Conservation (phyloP, 2,329 filamentous ascomycete species). For the Exserohilum turcica region DNA sequence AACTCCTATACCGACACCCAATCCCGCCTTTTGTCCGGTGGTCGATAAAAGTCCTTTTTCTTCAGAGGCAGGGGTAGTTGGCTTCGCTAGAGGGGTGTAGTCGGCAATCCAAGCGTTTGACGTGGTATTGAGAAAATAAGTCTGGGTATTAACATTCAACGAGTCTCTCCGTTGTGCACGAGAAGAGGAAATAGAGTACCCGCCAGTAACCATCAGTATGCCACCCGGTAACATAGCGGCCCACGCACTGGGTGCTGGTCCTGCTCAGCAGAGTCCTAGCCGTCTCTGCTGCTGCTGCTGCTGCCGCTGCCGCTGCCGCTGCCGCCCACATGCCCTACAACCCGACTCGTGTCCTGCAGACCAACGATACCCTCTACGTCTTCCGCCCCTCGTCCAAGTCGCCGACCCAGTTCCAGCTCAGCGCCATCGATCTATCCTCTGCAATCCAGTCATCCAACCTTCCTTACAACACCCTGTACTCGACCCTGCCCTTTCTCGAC, state of each 20-base stretch:
- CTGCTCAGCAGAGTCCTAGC: slow-evolving; percentile 54
- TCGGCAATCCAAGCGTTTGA: slow-evolving; percentile 63
- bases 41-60: slow-evolving; percentile 48
- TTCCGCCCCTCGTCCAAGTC: slow-evolving; percentile 62
- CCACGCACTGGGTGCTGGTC: too few relatives aligned
- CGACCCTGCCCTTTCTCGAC: slow-evolving; percentile 67
- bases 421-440: slow-evolving; percentile 68
- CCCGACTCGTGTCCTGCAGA: slow-evolving; percentile 72
- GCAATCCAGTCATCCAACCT: slow-evolving; percentile 57
- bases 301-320: too few relatives aligned
- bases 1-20: slow-evolving; percentile 53
- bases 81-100: slow-evolving; percentile 57
- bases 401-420: slow-evolving; percentile 59
- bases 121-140: slow-evolving; percentile 66
- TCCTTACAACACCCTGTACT: slow-evolving; percentile 57
- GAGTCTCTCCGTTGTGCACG: slow-evolving; percentile 44
- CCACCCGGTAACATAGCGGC: slow-evolving; percentile 65
- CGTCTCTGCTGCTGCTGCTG: too few relatives aligned
- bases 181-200: slow-evolving; percentile 57
- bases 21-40: slow-evolving; percentile 53
- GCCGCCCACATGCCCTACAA: slow-evolving; percentile 71
- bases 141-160: slow-evolving; percentile 49
- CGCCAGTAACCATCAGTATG: slow-evolving; percentile 66
- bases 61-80: slow-evolving; percentile 14
- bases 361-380: slow-evolving; percentile 68